Conservation (phyloP, 2,329 filamentous ascomycete species). For the Mycosphaerelloides madeirae region DNA sequence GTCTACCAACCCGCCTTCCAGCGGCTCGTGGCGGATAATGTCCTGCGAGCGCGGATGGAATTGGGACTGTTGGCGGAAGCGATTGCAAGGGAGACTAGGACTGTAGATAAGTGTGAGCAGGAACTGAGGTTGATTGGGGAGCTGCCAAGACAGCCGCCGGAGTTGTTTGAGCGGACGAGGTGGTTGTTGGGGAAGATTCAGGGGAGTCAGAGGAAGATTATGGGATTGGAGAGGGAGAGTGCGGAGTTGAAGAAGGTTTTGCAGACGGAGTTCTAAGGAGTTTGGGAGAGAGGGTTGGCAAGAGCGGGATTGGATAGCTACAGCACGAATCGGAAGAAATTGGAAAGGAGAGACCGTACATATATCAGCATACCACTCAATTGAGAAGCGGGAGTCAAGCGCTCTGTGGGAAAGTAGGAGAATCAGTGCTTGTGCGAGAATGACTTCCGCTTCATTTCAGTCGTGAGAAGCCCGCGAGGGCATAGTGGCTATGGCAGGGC, state of each 20-base stretch:
- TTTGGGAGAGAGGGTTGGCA: background rate
- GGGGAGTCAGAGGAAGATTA: conserved; percentile 69
- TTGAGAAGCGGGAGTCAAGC: background rate
- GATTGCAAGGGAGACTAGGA: conserved; percentile 65
- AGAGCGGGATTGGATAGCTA: background rate
- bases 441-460: background rate
- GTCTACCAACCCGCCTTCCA: conserved; percentile 82
- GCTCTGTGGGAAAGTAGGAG: too few species aligned
- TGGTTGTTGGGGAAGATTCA: conserved; percentile 73
- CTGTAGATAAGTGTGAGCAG: conserved; percentile 71
- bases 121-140: conserved; percentile 69
- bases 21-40: conserved; percentile 64
- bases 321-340: background rate
- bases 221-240: conserved; percentile 68
- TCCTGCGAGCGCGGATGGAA: conserved; percentile 65
- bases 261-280: conserved; percentile 44
- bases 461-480: background rate
- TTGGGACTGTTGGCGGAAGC: conserved; percentile 65
- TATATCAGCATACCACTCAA: background rate
- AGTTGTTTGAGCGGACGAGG: conserved; percentile 61
- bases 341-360: background rate
- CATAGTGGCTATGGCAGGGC: too few species aligned
- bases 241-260: conserved; percentile 67
- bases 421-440: too few species aligned
- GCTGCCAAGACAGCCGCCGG: conserved; percentile 64